Base-by-base conservation (phyloP, 2,329 filamentous ascomycete genomes). In the Fusarium longipes region DNA sequence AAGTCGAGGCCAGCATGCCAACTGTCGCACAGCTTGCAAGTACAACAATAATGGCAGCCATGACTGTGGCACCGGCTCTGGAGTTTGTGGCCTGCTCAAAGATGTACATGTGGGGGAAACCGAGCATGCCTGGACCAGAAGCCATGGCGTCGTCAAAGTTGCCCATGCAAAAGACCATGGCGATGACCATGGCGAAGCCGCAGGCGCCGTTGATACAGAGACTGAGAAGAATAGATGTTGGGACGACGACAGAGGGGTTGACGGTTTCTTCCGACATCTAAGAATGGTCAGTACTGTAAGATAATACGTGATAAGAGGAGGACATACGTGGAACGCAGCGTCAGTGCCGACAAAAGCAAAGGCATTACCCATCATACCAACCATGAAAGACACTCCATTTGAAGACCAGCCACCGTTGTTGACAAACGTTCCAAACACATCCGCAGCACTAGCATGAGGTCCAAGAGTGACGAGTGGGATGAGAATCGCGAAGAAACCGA, bases 31-130 rank as follows among this genome's bases (percentile, higher is more conserved):
- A 82, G 2, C 81, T 80, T 7, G 82, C 75, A 29, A 84, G 81
- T 18, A 86, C 73, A 5, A 86, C 78, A 5, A 87, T 74, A 18
- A 87, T 79, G 6, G 79, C 73, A 0, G 81, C 78, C 81, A 87
- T 85, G 20, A 82, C 80, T 3, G 82, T 81, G 0, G 84, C 81
- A 0, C 82, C 85, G 3, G 79, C 80, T 4, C 79, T 73, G 18
- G 81, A 83, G 2, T 80, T 75, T 3, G 84, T 84, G 2, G 82
- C 82, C 33, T 86, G 80, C 63, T 80, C 80, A 58, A 88, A 88
- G 22, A 88, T 81, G 48, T 87, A 80, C 70, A 90, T 88, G 64
- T 88, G 87, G 0, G 88, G 86, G 45, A 85, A 86, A 1, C 72
- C 72, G 10, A 74, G 50, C 62, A 72, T 60, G 14, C 81, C 81